Percentiles rank a stretch among this genome's conserved stretches.
phyloP scores from a whole-genome alignment of 345 rosid genomes.

The Atalantia buxifolia region DNA sequence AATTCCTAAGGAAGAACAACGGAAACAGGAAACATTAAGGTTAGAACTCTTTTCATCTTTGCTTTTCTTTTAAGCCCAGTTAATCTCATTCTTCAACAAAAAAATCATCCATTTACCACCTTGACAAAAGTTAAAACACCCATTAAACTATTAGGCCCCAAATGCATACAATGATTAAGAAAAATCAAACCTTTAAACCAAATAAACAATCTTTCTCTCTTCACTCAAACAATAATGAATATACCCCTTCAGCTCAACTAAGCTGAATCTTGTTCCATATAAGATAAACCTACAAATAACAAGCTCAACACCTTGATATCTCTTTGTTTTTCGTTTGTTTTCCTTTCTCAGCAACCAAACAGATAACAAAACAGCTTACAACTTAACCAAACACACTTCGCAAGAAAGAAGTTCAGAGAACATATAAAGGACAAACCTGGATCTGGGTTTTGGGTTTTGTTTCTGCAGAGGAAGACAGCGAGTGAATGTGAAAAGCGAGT shows the following conservation, averaged over 20 bases:
- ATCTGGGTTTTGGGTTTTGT: constrained; percentile 34
- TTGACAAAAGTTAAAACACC: not conserved
- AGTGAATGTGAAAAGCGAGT: not conserved
- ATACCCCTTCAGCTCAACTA: constrained; percentile 1
- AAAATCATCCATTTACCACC: not conserved
- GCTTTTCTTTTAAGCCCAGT: not conserved
- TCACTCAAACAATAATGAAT: not conserved
- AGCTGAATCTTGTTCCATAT: not conserved
- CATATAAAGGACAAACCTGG: constrained; percentile 48
- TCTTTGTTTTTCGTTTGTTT: not conserved
- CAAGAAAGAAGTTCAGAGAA: not conserved
- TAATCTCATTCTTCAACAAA: not conserved
- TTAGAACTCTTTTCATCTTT: not conserved
- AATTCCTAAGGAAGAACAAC: not conserved
- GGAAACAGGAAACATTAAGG: not conserved
- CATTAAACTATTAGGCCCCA: not conserved
- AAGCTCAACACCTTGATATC: constrained; percentile 11
- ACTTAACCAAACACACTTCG: constrained; percentile 6
- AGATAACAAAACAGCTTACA: constrained; percentile 7
- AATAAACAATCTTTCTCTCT: not conserved
- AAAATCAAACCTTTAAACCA: not conserved
- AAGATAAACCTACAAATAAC: constrained; percentile 7
- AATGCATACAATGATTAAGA: not conserved
- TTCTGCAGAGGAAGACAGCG: constrained; percentile 7
- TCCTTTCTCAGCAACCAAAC: constrained; percentile 17